phyloP scores from a whole-genome alignment of 495 filamentous ascomycete species.

The Neurospora sp. region DNA sequence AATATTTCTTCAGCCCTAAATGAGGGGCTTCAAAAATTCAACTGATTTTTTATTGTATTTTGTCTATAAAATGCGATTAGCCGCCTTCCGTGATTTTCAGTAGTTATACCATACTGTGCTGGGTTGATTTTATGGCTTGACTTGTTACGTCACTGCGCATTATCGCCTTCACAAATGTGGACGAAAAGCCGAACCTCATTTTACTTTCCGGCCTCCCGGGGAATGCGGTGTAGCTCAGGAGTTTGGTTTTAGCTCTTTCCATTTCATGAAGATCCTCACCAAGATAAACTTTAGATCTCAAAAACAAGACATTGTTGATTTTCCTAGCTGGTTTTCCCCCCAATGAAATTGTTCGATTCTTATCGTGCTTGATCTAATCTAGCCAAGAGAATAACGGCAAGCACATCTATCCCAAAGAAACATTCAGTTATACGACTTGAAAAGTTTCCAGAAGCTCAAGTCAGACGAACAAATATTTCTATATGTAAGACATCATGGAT shows the following conservation, averaged over 20 bases:
- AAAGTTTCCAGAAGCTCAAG: neutral
- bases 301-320: neutral
- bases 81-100: neutral
- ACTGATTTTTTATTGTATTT: neutral
- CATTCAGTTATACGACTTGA: neutral
- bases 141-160: neutral
- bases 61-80: neutral
- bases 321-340: neutral
- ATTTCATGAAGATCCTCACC: neutral
- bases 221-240: neutral
- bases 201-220: neutral
- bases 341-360: neutral
- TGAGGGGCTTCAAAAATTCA: neutral
- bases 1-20: neutral
- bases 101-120: neutral
- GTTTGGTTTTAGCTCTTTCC: neutral
- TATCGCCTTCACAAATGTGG: neutral
- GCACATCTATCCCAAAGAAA: neutral
- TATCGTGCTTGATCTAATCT: neutral
- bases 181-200: neutral
- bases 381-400: neutral
- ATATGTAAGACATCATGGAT: neutral
- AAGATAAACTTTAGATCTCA: neutral
- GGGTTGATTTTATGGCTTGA: neutral
- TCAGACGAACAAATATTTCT: neutral